Evolutionary conservation across 805 yeast genomes (phyloP), one percentile per base, ranked within the genome.

Genomic region (Zygosaccharomyces rouxii): DNA sequence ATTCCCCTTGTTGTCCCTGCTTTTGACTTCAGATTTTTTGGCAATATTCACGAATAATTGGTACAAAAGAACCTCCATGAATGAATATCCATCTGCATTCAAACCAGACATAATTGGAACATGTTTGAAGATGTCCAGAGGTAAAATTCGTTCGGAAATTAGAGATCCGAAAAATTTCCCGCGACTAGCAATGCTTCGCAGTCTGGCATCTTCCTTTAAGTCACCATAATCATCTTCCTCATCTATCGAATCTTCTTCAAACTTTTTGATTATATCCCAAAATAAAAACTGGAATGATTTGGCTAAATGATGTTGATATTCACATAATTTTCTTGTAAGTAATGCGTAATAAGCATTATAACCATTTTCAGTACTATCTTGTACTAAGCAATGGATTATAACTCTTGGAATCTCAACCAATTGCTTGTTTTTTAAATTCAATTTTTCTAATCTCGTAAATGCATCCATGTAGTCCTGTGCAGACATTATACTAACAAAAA

Each of bases 401-500:
- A 94, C 89, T 47, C 81, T 77, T 3, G 97, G 95, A 23, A 94
- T 86, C 58, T 94, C 99, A 40, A 87, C 72, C 57, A 85, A 84
- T 63, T 94, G 98, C 6, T 84, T 72, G 54, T 79, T 82, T 58
- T 86, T 90, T 56, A 94, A 72, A 23, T 81, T 77, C 45, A 94
- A 67, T 60, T 89, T 90, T 60, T 88, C 95, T 30, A 94, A 59
- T 53, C 89, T 85, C 14, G 85, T 79, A 56, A 82, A 82, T 0
- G 97, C 95, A 67, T 94, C 97, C 61, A 88, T 73, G 59, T 79
- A 94, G 66, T 94, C 99, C 55, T 84, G 84, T 4, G 97, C 94
- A 2, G 97, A 89, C 97, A 95, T 90, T 7, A 94, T 81, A 31
- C 96, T 88, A 21, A 95, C 81, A 60, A 94, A 94, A 14, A 94